Evolutionary conservation across 768 basidiomycete species (phyloP), one percentile per base, ranked within the genome.

Genomic region (Boletus rubroflammeus): DNA sequence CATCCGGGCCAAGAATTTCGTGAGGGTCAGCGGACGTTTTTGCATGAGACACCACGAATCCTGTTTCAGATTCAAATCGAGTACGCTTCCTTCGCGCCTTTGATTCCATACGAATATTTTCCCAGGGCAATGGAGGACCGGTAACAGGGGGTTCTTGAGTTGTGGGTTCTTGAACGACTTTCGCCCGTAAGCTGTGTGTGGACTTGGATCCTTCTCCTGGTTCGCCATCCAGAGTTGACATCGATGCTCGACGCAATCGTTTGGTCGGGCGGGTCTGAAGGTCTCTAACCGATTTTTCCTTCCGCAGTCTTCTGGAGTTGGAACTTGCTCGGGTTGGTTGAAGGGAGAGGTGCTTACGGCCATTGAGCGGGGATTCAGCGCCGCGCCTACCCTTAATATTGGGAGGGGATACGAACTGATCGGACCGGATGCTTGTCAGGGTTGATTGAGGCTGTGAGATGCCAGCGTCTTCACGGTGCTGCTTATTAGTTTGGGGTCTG

Each of bases 1-100:
- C 3, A 44, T 67, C 66, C 2, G 55, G 55, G 23, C 64, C 67
- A 42, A 61, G 51, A 2, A 0, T 0, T 39, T 68, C 62, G 19
- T 25, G 17, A 11, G 53, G 47, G 29, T 54, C 39, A 39, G 40
- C 35, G 13, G 38, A 40, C 11, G 21, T 10, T 15, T 34, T 29
- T 26, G 50, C 49, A 44, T 35, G 45, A 7, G 54, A 29, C 15
- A 5, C 21, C 44, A 50, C 47, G n/a, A 19, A 44, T 31, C 34
- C 39, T 10, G 50, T 47, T 51, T 68, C 67, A 6, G 40, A 52
- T 48, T 66, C 62, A 8, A 26, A 13, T 31, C 64, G 62, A 29
- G 51, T 50, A 17, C 64, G 64, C 46, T 67, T 68, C 51, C 29
- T 56, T 21, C 25, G 53, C 4, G 45, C 25, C 40, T 55, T 53